phyloP scores from a whole-genome alignment of 306 rosid species.

The Inga leiocalycina region DNA sequence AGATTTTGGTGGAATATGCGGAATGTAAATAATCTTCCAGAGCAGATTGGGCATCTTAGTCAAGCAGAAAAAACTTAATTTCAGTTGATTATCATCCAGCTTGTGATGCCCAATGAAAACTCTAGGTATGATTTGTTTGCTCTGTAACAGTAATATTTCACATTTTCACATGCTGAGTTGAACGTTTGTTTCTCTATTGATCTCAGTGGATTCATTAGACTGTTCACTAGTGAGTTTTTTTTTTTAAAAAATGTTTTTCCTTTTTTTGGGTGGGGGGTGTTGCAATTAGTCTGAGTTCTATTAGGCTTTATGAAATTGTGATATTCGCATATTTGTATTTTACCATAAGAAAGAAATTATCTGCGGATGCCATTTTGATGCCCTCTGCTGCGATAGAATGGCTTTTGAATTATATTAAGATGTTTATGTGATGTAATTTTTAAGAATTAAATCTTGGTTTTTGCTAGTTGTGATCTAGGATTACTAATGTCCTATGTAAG shows the following conservation, averaged over 20 bases:
- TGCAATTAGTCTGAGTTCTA: constrained; percentile 15
- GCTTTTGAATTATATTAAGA: not conserved
- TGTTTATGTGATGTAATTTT: not conserved
- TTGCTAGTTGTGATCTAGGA: not conserved
- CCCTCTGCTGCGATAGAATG: not conserved
- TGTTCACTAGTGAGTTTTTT: not conserved
- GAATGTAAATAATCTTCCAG: constrained; percentile 71
- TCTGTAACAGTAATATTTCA: constrained; percentile 31
- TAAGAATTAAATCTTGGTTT: not conserved
- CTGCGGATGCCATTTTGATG: not conserved
- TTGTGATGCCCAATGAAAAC: constrained; percentile 46
- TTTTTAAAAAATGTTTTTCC: not conserved
- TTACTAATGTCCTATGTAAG: not conserved
- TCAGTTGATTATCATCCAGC: constrained; percentile 38
- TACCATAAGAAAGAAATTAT: not conserved
- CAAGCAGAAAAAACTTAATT: constrained; percentile 75
- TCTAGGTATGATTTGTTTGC: constrained; percentile 50
- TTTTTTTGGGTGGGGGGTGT: not conserved
- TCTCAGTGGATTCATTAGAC: constrained; percentile 21
- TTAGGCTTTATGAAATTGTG: constrained; percentile 5
- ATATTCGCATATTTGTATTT: not conserved
- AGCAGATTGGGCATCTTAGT: constrained; percentile 78
- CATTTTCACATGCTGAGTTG: constrained; percentile 26
- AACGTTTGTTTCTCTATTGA: not conserved
- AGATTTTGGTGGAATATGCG: constrained; percentile 72